A percentile compares a stretch with the other conserved stretches of the same genome.
Conservation (phyloP, 2,329 filamentous ascomycete genomes). For the Triangularia verruculosa region DNA sequence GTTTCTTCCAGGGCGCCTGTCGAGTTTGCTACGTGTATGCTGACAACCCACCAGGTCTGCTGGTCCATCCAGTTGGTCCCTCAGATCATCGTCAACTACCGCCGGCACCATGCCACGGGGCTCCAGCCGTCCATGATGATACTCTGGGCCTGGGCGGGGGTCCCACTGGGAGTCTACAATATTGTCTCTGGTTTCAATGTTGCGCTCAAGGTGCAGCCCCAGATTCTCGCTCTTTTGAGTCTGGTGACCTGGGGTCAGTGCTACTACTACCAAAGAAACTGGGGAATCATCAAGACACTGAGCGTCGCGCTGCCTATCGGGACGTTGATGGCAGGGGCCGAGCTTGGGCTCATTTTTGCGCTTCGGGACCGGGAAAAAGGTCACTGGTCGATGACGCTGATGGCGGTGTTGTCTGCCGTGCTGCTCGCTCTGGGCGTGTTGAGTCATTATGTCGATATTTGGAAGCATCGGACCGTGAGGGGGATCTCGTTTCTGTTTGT, state of each 20-base stretch:
- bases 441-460: constrained; percentile 69
- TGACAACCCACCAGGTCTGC: background rate
- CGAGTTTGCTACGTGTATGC: too few relatives aligned
- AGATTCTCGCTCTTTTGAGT: constrained; percentile 43
- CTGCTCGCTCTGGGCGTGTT: constrained; percentile 65
- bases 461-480: constrained; percentile 60
- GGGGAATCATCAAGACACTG: constrained; percentile 48
- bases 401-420: constrained; percentile 63
- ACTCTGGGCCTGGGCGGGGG: constrained; percentile 65
- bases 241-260: constrained; percentile 44
- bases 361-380: constrained; percentile 43
- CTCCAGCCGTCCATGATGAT: constrained; percentile 71
- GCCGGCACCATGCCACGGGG: constrained; percentile 62
- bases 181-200: constrained; percentile 42
- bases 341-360: constrained; percentile 58
- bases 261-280: constrained; percentile 45
- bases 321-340: constrained; percentile 55
- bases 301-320: constrained; percentile 48
- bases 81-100: constrained; percentile 67
- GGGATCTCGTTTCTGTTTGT: constrained; percentile 73
- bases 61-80: constrained; percentile 54
- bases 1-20: too few relatives aligned
- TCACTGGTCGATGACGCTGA: constrained; percentile 62
- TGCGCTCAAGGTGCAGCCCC: constrained; percentile 42
- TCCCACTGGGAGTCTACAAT: constrained; percentile 58